phyloP scores from a whole-genome alignment of 1,139 yeast genomes.

The Pichia sorboxylosa region DNA sequence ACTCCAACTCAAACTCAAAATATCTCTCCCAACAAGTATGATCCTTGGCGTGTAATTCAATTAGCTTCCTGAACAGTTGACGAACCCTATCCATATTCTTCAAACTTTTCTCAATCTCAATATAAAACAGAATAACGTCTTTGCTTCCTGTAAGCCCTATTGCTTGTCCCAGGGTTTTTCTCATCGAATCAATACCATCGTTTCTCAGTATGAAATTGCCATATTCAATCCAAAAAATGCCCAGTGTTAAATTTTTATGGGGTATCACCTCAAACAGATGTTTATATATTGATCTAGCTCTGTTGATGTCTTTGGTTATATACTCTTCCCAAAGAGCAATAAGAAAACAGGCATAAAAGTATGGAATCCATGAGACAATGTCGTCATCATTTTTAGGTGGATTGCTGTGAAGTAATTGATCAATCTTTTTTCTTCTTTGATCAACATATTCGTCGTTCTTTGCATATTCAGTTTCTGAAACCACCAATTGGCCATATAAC shows the following conservation, averaged over 20 bases:
- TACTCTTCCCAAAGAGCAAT: slow-evolving; percentile 58
- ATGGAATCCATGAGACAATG: slow-evolving; percentile 50
- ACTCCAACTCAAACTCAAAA: slow-evolving; percentile 53
- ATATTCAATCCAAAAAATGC: slow-evolving; percentile 61
- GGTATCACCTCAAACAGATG: slow-evolving; percentile 42
- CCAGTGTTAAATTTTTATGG: slow-evolving; percentile 49
- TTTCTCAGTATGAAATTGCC: slow-evolving; percentile 70
- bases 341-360: slow-evolving; percentile 58
- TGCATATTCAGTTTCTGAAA: too few relatives aligned
- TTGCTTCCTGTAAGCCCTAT: slow-evolving; percentile 57
- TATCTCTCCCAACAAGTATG: slow-evolving; percentile 43
- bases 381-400: slow-evolving; percentile 28
- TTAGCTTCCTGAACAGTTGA: slow-evolving; percentile 53
- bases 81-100: slow-evolving; percentile 77
- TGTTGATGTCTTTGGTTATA: slow-evolving; percentile 29
- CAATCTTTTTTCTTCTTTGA: slow-evolving; percentile 30
- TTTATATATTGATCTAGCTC: slow-evolving; percentile 42
- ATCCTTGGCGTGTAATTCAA: slow-evolving; percentile 40
- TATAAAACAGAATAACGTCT: slow-evolving; percentile 52
- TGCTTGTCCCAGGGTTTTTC: slow-evolving; percentile 63
- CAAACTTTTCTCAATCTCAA: slow-evolving; percentile 40
- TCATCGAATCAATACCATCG: slow-evolving; percentile 34
- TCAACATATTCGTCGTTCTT: too few relatives aligned
- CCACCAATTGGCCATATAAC: slow-evolving; percentile 44
- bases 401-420: slow-evolving; percentile 13